Percentiles rank a stretch among this genome's conserved stretches.
phyloP scores from a whole-genome alignment of 345 rosid species.

The Eucalyptus melliodora region DNA sequence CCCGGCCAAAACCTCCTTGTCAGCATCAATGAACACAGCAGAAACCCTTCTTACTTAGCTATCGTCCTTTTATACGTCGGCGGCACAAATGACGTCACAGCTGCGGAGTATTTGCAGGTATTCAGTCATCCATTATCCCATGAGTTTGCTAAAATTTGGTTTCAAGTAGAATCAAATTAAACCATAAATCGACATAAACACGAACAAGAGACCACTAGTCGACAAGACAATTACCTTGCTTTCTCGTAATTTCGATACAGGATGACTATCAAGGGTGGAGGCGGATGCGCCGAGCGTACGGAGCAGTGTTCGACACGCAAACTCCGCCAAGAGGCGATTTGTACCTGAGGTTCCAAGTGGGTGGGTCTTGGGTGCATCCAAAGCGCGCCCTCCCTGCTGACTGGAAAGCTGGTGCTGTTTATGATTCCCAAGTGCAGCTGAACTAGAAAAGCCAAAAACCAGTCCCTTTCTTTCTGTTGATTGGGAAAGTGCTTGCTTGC shows the following conservation, averaged over 20 bases:
- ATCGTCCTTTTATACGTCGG: slow-evolving; percentile 31
- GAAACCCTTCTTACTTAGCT: slow-evolving; percentile 52
- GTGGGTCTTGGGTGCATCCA: slow-evolving; percentile 50
- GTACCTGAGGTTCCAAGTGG: slow-evolving; percentile 38
- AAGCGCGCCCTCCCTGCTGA: slow-evolving; percentile 31
- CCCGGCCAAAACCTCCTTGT: slow-evolving; percentile 26
- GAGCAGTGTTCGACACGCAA: slow-evolving; percentile 50
- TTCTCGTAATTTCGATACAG: slow-evolving; percentile 3
- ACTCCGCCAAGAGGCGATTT: slow-evolving; percentile 50
- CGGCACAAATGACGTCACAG: slow-evolving; percentile 48
- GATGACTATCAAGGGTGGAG: slow-evolving; percentile 49
- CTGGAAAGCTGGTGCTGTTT: slow-evolving; percentile 60
- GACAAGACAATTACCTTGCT: not conserved
- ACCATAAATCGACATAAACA: not conserved
- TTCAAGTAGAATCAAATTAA: not conserved
- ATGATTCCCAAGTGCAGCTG: slow-evolving; percentile 45
- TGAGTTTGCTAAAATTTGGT: not conserved
- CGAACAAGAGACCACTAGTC: not conserved
- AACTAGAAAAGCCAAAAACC: not conserved
- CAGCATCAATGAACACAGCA: slow-evolving; percentile 70
- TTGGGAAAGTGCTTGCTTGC: not conserved
- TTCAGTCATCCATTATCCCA: not conserved
- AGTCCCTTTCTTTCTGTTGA: not conserved
- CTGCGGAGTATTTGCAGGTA: slow-evolving; percentile 61
- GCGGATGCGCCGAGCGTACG: slow-evolving; percentile 63